Base-by-base conservation (phyloP, 352 stramenopile species). In the Phytophthora pini region DNA sequence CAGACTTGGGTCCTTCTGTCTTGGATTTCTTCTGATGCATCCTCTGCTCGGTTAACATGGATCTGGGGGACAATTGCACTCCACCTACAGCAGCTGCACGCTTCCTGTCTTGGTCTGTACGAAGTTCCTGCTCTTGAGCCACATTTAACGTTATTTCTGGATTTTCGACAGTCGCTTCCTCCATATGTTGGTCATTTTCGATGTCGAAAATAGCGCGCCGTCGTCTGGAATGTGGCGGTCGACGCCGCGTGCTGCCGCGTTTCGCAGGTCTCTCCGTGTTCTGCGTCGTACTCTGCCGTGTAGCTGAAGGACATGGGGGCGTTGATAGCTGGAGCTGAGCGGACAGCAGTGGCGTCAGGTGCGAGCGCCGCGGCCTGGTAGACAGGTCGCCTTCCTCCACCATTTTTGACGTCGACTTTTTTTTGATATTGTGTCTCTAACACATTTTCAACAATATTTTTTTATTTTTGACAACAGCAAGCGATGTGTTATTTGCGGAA, bases 11-110 rank as follows among this genome's bases (percentile, higher is more conserved):
- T 29, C 17, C 54, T 29, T 56, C 15, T 24, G 46, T 60, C 39
- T 74, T 80, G 49, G 69, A 68, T 46, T 75, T 84, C 44, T 77
- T 80, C 20, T 65, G 65, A 24, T 68, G 45, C 8, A 70, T 5
- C 5, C 29, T 39, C 10, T 70, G 27, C 2, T 58, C 45, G n/a
- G 17, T 53, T 13, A 40, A 43, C n/a, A 10, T 36, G 11, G 55
- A 60, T 24, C 38, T 55, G 11, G 45, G 40, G 2, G 56, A 72
- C 41, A 58, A 22, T 31, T 58, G 48, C 9, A 38, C 15, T n/a
- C 13, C 43, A 26, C 43, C 48, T 5, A 26, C 50, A 24, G 9
- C 10, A 41, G 61, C 40, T 44, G 32, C 49, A 38, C 62, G 44
- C 36, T 72, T 76, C 22, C 68, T 40, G 44, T 64, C 49, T 60